Evolutionary conservation across 2,329 filamentous ascomycete genomes (phyloP).

Genomic region (Monosporascus sp.): DNA sequence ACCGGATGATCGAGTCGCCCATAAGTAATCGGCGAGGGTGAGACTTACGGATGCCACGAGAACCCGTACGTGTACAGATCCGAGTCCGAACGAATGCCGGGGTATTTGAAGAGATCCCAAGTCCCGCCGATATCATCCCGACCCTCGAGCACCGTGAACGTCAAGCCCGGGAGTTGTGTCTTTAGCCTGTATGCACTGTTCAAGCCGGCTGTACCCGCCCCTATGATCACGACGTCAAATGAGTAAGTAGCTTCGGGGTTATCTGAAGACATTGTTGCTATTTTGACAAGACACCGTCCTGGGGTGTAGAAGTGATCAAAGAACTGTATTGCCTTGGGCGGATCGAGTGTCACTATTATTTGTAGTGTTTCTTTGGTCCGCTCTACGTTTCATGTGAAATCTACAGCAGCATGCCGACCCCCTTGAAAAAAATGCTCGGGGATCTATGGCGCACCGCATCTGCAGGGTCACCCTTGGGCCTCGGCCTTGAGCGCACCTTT

Average conservation of each 20-base stretch:
- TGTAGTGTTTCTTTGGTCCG: no score
- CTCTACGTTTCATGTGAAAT: no score
- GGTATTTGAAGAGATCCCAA: slow-evolving; percentile 75
- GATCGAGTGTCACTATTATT: no score
- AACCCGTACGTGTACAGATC: slow-evolving; percentile 61
- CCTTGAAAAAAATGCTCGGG: no score
- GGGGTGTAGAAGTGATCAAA: no score
- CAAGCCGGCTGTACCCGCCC: slow-evolving; percentile 55
- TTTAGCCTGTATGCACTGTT: slow-evolving; percentile 66
- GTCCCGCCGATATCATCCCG: slow-evolving; percentile 66
- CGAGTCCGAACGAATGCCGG: slow-evolving; percentile 65
- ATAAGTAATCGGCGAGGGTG: slow-evolving; percentile 36
- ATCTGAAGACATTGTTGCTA: not conserved
- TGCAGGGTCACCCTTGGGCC: no score
- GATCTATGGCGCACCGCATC: no score
- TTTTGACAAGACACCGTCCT: not conserved
- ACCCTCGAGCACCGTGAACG: slow-evolving; percentile 63
- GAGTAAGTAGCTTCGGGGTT: not conserved
- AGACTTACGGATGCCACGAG: slow-evolving; percentile 57
- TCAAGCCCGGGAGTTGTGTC: slow-evolving; percentile 48
- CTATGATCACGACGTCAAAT: slow-evolving; percentile 59
- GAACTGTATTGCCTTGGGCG: no score
- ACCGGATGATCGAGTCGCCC: not conserved
- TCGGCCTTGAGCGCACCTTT: no score
- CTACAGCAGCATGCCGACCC: no score